These are phyloP conservation scores for Aspergillus ochraceus DNA, from an alignment of 2,329 filamentous ascomycete genomes.

Conservation along the genomic window DNA sequence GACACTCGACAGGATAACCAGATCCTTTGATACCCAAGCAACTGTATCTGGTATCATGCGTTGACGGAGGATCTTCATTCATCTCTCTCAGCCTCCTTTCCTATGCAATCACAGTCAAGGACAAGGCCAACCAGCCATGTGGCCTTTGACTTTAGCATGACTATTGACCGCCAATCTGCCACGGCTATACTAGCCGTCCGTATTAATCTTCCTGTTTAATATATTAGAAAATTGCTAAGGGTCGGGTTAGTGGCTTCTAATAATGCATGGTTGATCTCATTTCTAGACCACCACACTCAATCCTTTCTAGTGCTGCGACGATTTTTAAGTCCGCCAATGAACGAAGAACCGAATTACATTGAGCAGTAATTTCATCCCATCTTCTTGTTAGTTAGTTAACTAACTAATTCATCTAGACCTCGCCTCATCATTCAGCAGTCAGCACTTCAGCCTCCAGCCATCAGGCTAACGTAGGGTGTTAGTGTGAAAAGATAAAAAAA, in stretches of 20 bases:
- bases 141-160: constrained; percentile 2
- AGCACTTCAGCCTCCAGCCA: not conserved
- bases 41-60: not conserved
- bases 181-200: not conserved
- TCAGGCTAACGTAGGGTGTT: not conserved
- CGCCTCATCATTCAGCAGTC: not conserved
- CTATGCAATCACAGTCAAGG: too few species aligned
- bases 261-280: constrained; percentile 14
- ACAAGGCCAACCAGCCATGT: constrained; percentile 6
- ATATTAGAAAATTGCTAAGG: not conserved
- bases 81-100: not conserved
- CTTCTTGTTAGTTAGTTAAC: too few species aligned
- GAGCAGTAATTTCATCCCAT: too few species aligned
- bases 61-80: not conserved
- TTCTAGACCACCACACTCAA: constrained; percentile 2
- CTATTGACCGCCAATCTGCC: constrained; percentile 9
- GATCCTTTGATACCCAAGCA: not conserved
- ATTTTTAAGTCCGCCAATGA: not conserved
- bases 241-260: constrained; percentile 8
- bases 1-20: not conserved
- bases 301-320: not conserved
- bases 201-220: not conserved
- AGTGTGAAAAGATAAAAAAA: not conserved
- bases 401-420: too few species aligned
- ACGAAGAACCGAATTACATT: not conserved